Percentiles rank a stretch among this genome's conserved stretches.
Evolutionary conservation across 2,329 filamentous ascomycete genomes (phyloP).

Genomic region (Plenodomus lindquistii): DNA sequence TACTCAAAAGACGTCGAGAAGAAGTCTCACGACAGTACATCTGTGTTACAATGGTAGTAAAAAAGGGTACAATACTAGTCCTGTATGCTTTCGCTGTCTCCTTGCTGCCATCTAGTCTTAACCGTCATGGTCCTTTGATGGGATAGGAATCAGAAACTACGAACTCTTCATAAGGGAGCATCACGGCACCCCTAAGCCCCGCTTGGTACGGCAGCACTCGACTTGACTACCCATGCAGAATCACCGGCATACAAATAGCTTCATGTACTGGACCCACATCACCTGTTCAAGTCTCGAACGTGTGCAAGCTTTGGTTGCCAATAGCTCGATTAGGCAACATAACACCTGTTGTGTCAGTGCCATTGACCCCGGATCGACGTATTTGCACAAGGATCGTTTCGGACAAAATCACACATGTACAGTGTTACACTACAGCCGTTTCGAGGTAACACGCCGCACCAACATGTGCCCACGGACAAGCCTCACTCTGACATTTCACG

Average conservation of each 20-base stretch:
- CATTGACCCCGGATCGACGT: conserved; percentile 6
- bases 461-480: conserved; percentile 7
- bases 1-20: no score
- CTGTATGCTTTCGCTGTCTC: no score
- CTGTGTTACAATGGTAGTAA: no score
- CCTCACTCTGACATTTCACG: conserved; percentile 17
- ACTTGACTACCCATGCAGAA: background rate
- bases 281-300: background rate
- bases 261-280: background rate
- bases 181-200: background rate
- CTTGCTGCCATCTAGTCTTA: no score
- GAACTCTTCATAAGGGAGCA: no score
- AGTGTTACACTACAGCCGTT: conserved; percentile 15
- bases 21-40: no score
- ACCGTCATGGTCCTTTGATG: no score
- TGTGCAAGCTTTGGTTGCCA: background rate
- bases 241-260: background rate
- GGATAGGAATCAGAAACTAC: no score
- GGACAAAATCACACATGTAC: conserved; percentile 2
- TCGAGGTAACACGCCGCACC: conserved; percentile 15
- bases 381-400: conserved; percentile 3
- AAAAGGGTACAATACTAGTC: no score
- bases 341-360: conserved; percentile 9
- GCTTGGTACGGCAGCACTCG: background rate
- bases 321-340: conserved; percentile 7